Evolutionary conservation across 2,329 filamentous ascomycete species (phyloP), one percentile per base, ranked within the genome.

Genomic region (Ceratocystis smalleyi): DNA sequence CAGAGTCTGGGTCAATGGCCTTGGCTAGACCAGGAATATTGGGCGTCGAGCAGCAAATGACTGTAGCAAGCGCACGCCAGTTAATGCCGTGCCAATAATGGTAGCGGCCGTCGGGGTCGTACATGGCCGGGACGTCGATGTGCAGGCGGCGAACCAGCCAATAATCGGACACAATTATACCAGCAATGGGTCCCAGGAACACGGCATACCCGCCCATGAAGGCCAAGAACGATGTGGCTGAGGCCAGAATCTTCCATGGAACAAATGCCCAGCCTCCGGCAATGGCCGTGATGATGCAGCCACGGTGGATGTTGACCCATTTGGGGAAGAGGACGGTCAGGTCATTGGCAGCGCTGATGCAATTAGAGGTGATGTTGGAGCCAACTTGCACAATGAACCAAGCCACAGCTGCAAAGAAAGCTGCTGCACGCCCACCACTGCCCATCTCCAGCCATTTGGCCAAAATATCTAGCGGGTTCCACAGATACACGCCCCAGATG

Each of bases 381-480:
- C 70, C 70, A 15, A 72, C 66, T 60, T 71, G 70, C 15, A 70
- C 70, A 40, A 72, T 69, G 5, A 69, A 66, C 27, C 72, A 72
- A 8, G 68, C 70, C 1, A 71, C 49, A 8, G 68, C 64, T 4
- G 70, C 68, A 63, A 72, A 72, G 67, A 72, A 72, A 10, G 70
- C 70, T 1, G 69, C 71, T 0, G 71, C 70, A 1, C 71, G 71
- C 0, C 70, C 70, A 10, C 71, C 71, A 5, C 70, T 67, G 1
- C 69, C 64, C 64, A 66, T 68, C 6, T 68, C 67, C 22, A 71
- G 70, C 73, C 73, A 80, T 17, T 75, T 74, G 7, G 70, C 73
- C 66, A 79, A 74, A 47, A 79, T 76, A 27, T 74, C 74, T 8
- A 78, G 75, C 71, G 78, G 79, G 65, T 78, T 77, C 78, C 78